Evolutionary conservation across 2,329 filamentous ascomycete genomes (phyloP), one percentile per base, ranked within the genome.

Genomic region (Aspergillus uvarum): DNA sequence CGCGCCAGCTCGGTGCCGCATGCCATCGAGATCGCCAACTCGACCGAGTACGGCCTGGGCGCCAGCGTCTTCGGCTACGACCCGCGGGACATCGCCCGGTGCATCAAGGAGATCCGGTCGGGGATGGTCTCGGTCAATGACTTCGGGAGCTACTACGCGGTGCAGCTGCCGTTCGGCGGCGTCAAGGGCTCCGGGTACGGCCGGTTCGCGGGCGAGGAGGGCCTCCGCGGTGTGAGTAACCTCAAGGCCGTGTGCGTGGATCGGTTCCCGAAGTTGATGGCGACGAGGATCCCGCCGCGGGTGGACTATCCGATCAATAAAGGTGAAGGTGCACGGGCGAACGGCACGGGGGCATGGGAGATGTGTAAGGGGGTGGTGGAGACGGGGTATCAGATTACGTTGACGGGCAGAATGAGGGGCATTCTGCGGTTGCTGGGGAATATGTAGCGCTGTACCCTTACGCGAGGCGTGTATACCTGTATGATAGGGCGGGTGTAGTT

Each of bases 41-140:
- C 87, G 16, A 92, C 92, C 0, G 76, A 85, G 55, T 98, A 95
- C 73, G 93, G 90, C 2, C 89, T 99, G 48, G 95, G 95, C 55
- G 89, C 91, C 47, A 92, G 89, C 47, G 90, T 99, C 42, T 97
- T 96, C 74, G 95, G 93, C 35, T 81, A 84, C 54, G 84, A 88
- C 61, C 82, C 85, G 59, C 80, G 81, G 1, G 83, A 86, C 53
- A 80, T 96, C 1, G 76, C 83, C 16, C 79, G 79, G 16, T 86
- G 96, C 29, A 86, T 94, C 1, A 77, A 77, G 21, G 85, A 86
- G 24, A 82, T 97, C 54, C 86, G 89, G 63, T 87, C 90, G 0
- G 95, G 95, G 49, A 97, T 96, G 90, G 91, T 98, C 0, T 87
- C 92, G 24, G 86, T 99, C 67, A 99, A 99, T 74, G 95, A 99